A percentile compares a stretch with the other conserved stretches of the same genome.
Evolutionary conservation across 176 grass and related monocot genomes (phyloP).

Genomic region (Aegilops longissima): DNA sequence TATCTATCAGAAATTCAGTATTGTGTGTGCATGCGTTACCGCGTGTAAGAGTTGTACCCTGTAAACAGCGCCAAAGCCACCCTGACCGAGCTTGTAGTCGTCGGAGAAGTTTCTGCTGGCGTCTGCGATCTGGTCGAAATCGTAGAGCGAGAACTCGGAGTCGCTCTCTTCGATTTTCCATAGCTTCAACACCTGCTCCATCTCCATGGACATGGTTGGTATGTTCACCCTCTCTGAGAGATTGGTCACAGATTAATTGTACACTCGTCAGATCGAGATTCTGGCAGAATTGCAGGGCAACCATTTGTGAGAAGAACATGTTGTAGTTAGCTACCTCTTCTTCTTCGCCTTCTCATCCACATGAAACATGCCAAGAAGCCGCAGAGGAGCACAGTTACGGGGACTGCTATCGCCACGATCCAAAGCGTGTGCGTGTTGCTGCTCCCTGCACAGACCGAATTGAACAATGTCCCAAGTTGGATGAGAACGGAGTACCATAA

Average conservation of each 20-base stretch:
- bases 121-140: conserved; percentile 29
- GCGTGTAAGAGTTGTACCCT: conserved; percentile 12
- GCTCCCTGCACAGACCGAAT: background rate
- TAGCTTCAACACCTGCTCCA: conserved; percentile 41
- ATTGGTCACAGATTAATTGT: background rate
- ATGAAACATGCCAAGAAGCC: conserved; percentile 44
- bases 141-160: conserved; percentile 47
- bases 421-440: background rate
- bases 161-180: conserved; percentile 39
- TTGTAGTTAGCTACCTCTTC: background rate
- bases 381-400: conserved; percentile 27
- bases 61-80: conserved; percentile 66
- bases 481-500: no score
- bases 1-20: background rate
- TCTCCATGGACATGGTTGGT: conserved; percentile 58
- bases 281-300: background rate
- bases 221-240: conserved; percentile 26
- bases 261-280: background rate
- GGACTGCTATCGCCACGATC: conserved; percentile 26
- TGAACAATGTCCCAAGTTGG: no score
- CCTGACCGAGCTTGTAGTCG: conserved; percentile 52
- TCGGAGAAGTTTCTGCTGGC: conserved; percentile 55
- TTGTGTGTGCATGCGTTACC: no score
- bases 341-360: conserved; percentile 44
- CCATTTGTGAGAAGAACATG: background rate